These are phyloP conservation scores for Neurospora sp. DNA, from an alignment of 495 filamentous ascomycete species.

Conservation along the genomic window DNA sequence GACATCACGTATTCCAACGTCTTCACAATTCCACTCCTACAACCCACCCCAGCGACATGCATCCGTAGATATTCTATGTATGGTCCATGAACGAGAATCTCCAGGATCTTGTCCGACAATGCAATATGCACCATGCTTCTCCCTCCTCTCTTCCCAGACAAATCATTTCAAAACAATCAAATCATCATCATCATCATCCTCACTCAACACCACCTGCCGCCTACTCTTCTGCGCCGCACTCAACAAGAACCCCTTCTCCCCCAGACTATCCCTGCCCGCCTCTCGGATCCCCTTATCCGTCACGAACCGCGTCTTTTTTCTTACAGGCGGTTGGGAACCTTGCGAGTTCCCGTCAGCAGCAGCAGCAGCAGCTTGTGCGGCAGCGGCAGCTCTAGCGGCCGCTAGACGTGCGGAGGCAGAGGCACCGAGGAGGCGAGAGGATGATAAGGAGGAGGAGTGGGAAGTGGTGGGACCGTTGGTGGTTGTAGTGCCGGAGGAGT, in stretches of 20 bases:
- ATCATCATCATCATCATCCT: constrained; percentile 36
- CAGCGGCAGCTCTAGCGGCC: not conserved
- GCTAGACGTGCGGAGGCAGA: not conserved
- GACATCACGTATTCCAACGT: not conserved
- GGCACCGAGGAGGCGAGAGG: not conserved
- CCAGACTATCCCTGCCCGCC: constrained; percentile 65
- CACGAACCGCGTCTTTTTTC: constrained; percentile 77
- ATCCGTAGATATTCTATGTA: too few relatives aligned
- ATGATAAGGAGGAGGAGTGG: not conserved
- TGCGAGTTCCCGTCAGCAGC: not conserved
- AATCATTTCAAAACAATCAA: constrained; percentile 22
- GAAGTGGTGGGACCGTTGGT: not conserved
- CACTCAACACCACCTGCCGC: constrained; percentile 32
- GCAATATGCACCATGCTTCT: too few relatives aligned
- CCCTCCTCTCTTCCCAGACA: too few relatives aligned
- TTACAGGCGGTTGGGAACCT: constrained; percentile 31
- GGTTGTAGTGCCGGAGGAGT: not conserved
- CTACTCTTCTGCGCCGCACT: constrained; percentile 14
- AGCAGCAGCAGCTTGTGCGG: not conserved
- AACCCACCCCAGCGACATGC: too few relatives aligned
- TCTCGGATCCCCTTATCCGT: constrained; percentile 67
- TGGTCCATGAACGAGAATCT: too few relatives aligned
- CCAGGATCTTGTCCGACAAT: too few relatives aligned
- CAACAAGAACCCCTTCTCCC: constrained; percentile 32
- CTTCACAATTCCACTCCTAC: too few relatives aligned